Percentiles rank a stretch among this genome's conserved stretches.
These are phyloP conservation scores for Coffea canephora DNA, from an alignment of 257 asterid species.

Conservation along the genomic window DNA sequence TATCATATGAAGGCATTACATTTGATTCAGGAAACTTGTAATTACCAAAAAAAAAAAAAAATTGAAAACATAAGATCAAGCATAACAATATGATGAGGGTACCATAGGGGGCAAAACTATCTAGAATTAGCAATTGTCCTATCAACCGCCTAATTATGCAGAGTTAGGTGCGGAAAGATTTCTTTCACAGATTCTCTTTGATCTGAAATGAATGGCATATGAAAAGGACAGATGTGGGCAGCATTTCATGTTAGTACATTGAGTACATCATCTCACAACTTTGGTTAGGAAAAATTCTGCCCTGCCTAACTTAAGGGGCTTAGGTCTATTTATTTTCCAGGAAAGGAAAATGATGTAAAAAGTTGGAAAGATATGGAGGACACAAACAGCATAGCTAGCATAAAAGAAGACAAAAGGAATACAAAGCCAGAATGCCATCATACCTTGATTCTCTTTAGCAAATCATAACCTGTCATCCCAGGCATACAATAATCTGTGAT, in stretches of 20 bases:
- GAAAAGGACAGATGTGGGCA: constrained; percentile 30
- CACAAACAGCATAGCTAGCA: constrained; percentile 2
- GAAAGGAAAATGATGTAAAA: constrained; percentile 23
- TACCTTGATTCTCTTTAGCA: constrained; percentile 53
- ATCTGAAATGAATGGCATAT: constrained; percentile 42
- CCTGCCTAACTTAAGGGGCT: not conserved
- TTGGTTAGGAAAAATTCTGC: constrained; percentile 10
- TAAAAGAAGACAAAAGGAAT: constrained; percentile 6
- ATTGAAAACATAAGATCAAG: constrained; percentile 5
- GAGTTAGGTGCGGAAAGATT: constrained; percentile 43
- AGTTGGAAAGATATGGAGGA: constrained; percentile 4
- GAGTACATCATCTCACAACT: constrained; percentile 13
- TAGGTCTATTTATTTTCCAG: constrained; percentile 17
- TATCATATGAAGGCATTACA: constrained; percentile 20
- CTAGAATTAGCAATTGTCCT: constrained; percentile 33
- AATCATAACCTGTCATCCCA: constrained; percentile 53
- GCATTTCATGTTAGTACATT: constrained; percentile 21
- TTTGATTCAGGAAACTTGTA: constrained; percentile 3
- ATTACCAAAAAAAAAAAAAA: not conserved
- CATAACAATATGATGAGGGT: not conserved
- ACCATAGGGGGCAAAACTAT: not conserved
- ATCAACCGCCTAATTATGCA: constrained; percentile 25
- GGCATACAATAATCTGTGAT: constrained; percentile 51
- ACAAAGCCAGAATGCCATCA: not conserved
- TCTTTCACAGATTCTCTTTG: constrained; percentile 36